phyloP scores from a whole-genome alignment of 805 yeast genomes.

The Lachancea cidri region DNA sequence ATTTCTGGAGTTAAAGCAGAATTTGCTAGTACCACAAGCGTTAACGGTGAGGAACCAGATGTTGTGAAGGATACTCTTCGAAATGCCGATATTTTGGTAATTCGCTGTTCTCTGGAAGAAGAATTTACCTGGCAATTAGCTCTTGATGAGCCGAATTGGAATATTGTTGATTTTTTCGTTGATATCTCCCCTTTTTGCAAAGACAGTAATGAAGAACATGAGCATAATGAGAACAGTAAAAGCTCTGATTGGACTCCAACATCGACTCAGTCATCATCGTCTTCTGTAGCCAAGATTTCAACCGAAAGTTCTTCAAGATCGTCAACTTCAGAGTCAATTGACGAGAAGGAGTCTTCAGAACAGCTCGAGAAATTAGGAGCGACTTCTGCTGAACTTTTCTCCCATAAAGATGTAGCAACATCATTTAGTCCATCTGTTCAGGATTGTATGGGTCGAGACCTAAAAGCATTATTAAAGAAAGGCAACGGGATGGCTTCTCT shows the following conservation, averaged over 20 bases:
- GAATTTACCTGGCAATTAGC: slow-evolving; percentile 29
- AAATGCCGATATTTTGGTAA: slow-evolving; percentile 21
- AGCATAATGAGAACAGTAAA: not conserved
- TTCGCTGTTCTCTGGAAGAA: slow-evolving; percentile 20
- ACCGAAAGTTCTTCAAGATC: not conserved
- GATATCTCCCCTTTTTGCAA: slow-evolving; percentile 16
- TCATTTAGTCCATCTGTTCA: slow-evolving; percentile 1
- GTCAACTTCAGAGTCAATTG: not conserved
- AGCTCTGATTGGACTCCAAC: not conserved
- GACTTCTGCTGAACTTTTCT: not conserved
- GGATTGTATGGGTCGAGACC: slow-evolving; percentile 8
- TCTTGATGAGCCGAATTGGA: slow-evolving; percentile 29
- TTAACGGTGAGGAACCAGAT: not conserved
- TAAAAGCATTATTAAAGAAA: not conserved
- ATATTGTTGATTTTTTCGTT: slow-evolving; percentile 25
- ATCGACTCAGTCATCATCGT: not conserved
- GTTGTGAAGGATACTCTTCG: slow-evolving; percentile 3
- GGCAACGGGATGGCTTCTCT: not conserved
- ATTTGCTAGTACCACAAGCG: not conserved
- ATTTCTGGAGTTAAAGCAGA: not conserved
- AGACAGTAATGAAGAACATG: not conserved
- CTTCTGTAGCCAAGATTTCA: not conserved
- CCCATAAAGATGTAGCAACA: not conserved
- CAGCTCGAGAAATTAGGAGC: not conserved
- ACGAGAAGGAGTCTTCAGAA: not conserved